Evolutionary conservation across 345 rosid species (phyloP).

Genomic region (Eucalyptus fibrosa): DNA sequence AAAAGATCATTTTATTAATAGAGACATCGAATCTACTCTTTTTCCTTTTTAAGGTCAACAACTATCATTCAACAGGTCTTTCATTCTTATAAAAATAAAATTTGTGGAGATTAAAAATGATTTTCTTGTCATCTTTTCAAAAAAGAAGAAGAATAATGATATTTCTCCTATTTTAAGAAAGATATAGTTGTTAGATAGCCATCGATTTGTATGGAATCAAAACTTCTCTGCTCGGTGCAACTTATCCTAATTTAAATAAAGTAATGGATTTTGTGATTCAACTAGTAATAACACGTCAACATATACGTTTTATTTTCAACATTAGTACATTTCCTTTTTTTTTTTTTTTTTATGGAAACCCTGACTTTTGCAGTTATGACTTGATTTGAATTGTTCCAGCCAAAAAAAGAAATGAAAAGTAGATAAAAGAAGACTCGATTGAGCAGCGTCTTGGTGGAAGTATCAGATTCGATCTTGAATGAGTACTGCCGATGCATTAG

Average conservation of each 20-base stretch:
- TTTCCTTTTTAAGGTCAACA: background rate
- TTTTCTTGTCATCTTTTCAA: background rate
- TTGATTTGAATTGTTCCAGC: background rate
- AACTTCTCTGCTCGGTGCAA: background rate
- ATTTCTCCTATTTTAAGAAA: background rate
- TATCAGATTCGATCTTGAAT: background rate
- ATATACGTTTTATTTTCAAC: background rate
- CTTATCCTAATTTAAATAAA: background rate
- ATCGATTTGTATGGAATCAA: background rate
- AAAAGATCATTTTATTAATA: background rate
- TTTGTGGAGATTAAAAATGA: background rate
- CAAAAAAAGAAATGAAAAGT: background rate
- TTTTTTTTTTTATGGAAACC: background rate
- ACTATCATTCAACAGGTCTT: background rate
- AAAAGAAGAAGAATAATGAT: accelerated
- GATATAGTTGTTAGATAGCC: background rate
- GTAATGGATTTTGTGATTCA: background rate
- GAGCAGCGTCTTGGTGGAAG: background rate
- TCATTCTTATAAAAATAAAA: background rate
- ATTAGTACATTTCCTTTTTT: background rate
- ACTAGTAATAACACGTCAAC: accelerated
- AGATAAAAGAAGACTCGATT: background rate
- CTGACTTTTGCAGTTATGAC: background rate
- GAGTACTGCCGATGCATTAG: background rate
- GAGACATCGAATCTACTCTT: background rate